These are phyloP conservation scores for Tetrapisispora fleetii DNA, from an alignment of 805 yeast genomes.

Conservation along the genomic window DNA sequence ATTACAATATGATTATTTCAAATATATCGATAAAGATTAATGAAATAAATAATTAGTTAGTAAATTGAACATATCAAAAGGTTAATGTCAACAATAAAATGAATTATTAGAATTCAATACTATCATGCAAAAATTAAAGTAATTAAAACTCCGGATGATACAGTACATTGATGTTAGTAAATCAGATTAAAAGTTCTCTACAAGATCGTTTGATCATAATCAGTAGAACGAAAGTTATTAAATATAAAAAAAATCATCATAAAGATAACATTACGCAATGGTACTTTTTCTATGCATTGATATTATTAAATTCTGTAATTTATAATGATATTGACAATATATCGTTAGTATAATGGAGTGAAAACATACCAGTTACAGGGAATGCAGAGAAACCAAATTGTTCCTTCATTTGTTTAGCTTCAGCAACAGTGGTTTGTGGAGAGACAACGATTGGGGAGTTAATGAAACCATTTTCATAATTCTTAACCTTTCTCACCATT, in stretches of 20 bases:
- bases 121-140: not conserved
- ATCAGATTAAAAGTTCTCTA: constrained; percentile 53
- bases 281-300: not conserved
- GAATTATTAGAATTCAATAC: too few relatives aligned
- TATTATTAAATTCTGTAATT: not conserved
- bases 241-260: constrained; percentile 45
- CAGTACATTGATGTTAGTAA: not conserved
- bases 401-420: constrained; percentile 62
- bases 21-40: not conserved
- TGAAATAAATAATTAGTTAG: constrained; percentile 10
- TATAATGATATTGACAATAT: not conserved
- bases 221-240: constrained; percentile 99
- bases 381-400: constrained; percentile 88
- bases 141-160: not conserved
- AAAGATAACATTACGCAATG: not conserved
- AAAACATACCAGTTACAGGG: constrained; percentile 96
- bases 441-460: constrained; percentile 83
- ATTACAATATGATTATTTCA: constrained; percentile 3
- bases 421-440: constrained; percentile 68
- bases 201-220: constrained; percentile 94
- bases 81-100: not conserved
- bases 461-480: constrained; percentile 95
- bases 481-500: constrained; percentile 95
- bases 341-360: constrained; percentile 4
- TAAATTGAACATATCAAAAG: constrained; percentile 4